These are phyloP conservation scores for Trichomonas vaginalis DNA, from an alignment of 208 protist species.

Conservation along the genomic window DNA sequence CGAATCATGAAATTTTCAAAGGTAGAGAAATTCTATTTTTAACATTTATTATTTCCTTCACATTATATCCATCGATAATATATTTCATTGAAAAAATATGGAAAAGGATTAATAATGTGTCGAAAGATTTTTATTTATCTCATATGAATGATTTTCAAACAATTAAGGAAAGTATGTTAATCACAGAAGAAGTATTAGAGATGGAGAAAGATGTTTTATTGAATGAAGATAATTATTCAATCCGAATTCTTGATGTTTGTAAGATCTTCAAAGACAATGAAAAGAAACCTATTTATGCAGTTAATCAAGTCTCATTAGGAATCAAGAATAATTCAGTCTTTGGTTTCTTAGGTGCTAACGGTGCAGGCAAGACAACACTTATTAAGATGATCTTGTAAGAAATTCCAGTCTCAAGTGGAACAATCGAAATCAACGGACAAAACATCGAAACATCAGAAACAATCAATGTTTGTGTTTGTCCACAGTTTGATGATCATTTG, in stretches of 20 bases:
- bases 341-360: conserved; percentile 31
- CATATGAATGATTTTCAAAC: too few relatives aligned
- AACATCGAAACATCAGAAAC: background rate
- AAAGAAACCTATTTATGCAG: background rate
- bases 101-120: too few relatives aligned
- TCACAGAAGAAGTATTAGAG: too few relatives aligned
- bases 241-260: background rate
- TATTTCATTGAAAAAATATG: too few relatives aligned
- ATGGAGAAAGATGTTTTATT: too few relatives aligned
- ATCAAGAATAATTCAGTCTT: background rate
- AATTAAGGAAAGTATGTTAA: too few relatives aligned
- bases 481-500: background rate
- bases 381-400: conserved; percentile 25
- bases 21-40: too few relatives aligned
- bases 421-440: background rate
- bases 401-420: background rate
- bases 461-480: background rate
- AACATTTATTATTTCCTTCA: too few relatives aligned
- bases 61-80: too few relatives aligned
- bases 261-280: background rate
- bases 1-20: too few relatives aligned
- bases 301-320: background rate
- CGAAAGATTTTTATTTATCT: too few relatives aligned
- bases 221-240: too few relatives aligned
- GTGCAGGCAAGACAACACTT: conserved; percentile 32